Percentiles rank a stretch among this genome's conserved stretches.
Conservation (phyloP, 441 rosid genomes). For the Gossypium lobatum region DNA sequence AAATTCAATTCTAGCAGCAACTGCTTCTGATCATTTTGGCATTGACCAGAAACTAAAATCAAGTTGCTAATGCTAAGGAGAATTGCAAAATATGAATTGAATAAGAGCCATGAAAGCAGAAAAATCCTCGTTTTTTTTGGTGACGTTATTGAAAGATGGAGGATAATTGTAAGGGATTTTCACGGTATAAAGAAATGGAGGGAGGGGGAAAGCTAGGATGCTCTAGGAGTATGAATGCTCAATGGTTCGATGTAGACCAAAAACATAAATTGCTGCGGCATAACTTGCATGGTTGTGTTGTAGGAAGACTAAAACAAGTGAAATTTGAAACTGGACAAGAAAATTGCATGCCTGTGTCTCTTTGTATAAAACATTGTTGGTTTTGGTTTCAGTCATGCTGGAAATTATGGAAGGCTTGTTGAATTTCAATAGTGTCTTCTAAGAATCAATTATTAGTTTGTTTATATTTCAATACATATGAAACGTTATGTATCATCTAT, state of each 20-base stretch:
- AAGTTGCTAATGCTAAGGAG: not conserved
- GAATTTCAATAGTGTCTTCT: too few relatives aligned
- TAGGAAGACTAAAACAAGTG: not conserved
- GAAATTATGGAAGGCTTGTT: too few relatives aligned
- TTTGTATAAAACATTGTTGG: not conserved
- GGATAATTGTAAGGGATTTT: not conserved
- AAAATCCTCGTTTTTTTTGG: constrained; percentile 21
- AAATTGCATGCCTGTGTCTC: not conserved
- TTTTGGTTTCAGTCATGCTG: too few relatives aligned
- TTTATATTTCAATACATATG: too few relatives aligned
- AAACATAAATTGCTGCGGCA: too few relatives aligned
- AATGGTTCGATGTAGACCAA: not conserved
- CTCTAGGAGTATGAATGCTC: not conserved
- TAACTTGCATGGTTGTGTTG: too few relatives aligned
- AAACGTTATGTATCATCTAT: too few relatives aligned
- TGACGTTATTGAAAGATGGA: not conserved
- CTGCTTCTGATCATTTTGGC: constrained; percentile 28
- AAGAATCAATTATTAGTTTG: too few relatives aligned
- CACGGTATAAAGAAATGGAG: not conserved
- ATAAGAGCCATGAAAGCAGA: constrained; percentile 23
- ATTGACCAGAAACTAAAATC: constrained; percentile 24
- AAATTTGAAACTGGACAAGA: not conserved
- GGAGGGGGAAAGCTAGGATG: not conserved
- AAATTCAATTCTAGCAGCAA: constrained; percentile 16
- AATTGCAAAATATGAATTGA: not conserved